Evolutionary conservation across 345 rosid genomes (phyloP).

Genomic region (Mangifera indica): DNA sequence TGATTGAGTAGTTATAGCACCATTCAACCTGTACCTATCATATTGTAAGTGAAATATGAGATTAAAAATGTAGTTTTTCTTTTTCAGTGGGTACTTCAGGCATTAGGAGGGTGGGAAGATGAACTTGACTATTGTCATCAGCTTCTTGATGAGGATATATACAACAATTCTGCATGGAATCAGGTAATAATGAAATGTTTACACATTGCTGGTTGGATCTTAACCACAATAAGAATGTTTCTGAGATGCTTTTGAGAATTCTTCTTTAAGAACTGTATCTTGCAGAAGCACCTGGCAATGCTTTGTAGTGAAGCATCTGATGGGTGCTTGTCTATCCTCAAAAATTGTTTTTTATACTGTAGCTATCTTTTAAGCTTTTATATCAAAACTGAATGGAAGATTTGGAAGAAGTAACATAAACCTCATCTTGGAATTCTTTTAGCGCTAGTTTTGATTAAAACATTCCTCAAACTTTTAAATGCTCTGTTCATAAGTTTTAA

Average conservation of each 20-base stretch:
- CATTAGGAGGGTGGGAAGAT: conserved; percentile 90
- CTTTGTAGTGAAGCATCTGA: background rate
- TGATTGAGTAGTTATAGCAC: background rate
- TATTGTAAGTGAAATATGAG: background rate
- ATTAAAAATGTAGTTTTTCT: background rate
- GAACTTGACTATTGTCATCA: conserved; percentile 74
- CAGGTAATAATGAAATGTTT: conserved; percentile 47
- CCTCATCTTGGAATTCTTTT: background rate
- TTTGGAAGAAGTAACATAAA: background rate
- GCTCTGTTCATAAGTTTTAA: background rate
- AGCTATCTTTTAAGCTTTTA: background rate
- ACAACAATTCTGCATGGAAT: conserved; percentile 97
- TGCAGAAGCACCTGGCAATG: background rate
- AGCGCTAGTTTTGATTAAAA: background rate
- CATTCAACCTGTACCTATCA: background rate
- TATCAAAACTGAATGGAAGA: background rate
- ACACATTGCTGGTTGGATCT: background rate
- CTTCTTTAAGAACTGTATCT: no score
- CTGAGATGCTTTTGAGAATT: background rate
- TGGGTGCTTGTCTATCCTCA: background rate
- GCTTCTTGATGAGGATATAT: conserved; percentile 78
- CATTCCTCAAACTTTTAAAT: background rate
- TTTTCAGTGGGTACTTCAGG: conserved; percentile 74
- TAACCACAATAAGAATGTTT: background rate
- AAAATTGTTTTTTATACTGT: background rate